These are phyloP conservation scores for Cynanchum wilfordii DNA, from an alignment of 257 asterid genomes.

Conservation along the genomic window DNA sequence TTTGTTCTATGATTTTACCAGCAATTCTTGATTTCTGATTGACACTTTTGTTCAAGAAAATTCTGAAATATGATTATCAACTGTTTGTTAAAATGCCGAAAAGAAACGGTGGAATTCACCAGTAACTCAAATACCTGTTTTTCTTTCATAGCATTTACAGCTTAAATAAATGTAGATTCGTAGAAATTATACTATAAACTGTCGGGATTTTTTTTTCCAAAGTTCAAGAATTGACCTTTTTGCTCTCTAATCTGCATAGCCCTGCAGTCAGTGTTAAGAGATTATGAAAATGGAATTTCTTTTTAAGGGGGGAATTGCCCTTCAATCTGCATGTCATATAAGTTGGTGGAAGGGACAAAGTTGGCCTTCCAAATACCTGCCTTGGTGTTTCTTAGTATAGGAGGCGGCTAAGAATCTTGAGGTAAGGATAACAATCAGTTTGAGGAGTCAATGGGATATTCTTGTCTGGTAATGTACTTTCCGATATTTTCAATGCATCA, in stretches of 20 bases:
- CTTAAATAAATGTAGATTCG: neutral
- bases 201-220: too few species aligned
- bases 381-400: neutral
- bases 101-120: neutral
- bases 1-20: too few species aligned
- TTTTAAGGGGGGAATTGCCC: too few species aligned
- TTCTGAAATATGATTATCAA: neutral
- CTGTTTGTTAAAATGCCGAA: neutral
- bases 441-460: neutral
- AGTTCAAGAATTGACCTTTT: neutral
- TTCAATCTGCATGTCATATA: neutral
- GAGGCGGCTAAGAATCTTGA: neutral
- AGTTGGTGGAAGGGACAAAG: slow-evolving; percentile 7
- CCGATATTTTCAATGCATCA: neutral
- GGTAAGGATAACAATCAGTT: neutral
- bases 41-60: neutral
- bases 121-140: neutral
- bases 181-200: neutral
- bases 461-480: neutral
- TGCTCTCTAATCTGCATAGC: neutral
- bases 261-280: neutral
- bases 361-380: neutral
- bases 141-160: neutral
- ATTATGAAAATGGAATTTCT: neutral
- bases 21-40: neutral